Evolutionary conservation across 1,284 basidiomycete species (phyloP).

Genomic region (Chiua sp.): DNA sequence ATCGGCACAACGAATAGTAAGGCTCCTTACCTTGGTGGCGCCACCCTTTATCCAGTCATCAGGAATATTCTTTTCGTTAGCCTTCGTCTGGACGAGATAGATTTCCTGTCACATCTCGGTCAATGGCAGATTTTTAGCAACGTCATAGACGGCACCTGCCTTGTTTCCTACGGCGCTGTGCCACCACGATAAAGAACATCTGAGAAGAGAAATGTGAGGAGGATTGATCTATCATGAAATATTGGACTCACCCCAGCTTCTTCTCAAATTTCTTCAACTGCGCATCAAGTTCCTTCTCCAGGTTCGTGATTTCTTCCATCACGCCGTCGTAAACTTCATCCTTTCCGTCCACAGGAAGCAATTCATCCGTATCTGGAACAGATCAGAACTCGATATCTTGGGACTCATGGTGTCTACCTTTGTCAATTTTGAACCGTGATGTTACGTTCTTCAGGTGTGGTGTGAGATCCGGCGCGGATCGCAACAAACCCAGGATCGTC

Average conservation of each 20-base stretch:
- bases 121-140: not conserved
- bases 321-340: constrained; percentile 85
- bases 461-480: constrained; percentile 81
- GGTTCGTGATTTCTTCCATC: constrained; percentile 65
- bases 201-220: constrained; percentile 29
- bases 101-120: constrained; percentile 67
- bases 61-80: constrained; percentile 68
- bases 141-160: constrained; percentile 40
- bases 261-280: constrained; percentile 67
- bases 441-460: constrained; percentile 75
- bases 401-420: constrained; percentile 51
- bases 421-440: constrained; percentile 67
- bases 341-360: constrained; percentile 81
- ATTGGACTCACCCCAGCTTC: constrained; percentile 54
- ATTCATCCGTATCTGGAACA: constrained; percentile 61
- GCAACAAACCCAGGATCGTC: constrained; percentile 75
- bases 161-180: constrained; percentile 86
- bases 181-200: constrained; percentile 74
- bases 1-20: not conserved
- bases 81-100: constrained; percentile 80
- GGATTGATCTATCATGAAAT: constrained; percentile 11
- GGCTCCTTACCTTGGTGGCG: constrained; percentile 73
- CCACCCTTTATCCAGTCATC: constrained; percentile 84
- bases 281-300: constrained; percentile 76
- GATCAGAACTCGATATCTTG: constrained; percentile 16